These are phyloP conservation scores for Starmerella scarabaei DNA, from an alignment of 805 yeast genomes.

Conservation along the genomic window DNA sequence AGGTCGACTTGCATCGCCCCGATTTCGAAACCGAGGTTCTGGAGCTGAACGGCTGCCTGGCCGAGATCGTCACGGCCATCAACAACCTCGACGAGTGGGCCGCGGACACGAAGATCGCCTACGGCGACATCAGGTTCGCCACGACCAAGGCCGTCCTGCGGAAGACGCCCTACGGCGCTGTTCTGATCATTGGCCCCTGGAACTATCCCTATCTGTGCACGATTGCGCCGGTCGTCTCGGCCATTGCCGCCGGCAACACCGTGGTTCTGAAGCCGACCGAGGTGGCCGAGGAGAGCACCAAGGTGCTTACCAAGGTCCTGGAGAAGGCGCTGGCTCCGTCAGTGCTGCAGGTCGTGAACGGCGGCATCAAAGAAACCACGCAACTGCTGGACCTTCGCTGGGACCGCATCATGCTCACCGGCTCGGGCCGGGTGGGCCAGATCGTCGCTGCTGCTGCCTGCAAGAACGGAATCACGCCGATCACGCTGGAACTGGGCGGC, in stretches of 20 bases:
- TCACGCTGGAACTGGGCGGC: constrained; percentile 77
- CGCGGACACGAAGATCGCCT: constrained; percentile 33
- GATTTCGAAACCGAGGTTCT: constrained; percentile 45
- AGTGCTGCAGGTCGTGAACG: constrained; percentile 53
- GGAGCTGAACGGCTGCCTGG: constrained; percentile 41
- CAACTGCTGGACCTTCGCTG: constrained; percentile 48
- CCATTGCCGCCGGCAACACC: constrained; percentile 74
- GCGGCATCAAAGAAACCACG: constrained; percentile 54
- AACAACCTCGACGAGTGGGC: constrained; percentile 48
- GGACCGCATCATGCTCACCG: constrained; percentile 81
- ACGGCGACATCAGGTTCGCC: constrained; percentile 22
- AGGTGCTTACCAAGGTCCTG: constrained; percentile 44
- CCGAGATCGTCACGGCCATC: constrained; percentile 50
- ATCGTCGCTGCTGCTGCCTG: constrained; percentile 72
- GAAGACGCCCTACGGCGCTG: constrained; percentile 42
- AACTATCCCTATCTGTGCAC: constrained; percentile 63
- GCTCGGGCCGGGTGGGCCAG: constrained; percentile 62
- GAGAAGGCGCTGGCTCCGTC: constrained; percentile 41
- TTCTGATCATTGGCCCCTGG: constrained; percentile 64
- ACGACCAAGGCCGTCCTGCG: constrained; percentile 13
- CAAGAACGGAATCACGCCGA: constrained; percentile 61
- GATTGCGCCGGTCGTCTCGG: constrained; percentile 57
- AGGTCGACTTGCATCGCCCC: constrained; percentile 55
- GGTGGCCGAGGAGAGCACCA: constrained; percentile 47
- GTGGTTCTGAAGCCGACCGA: constrained; percentile 72